Evolutionary conservation across 164 flowering plant genomes (phyloP).

Genomic region (Saururus chinensis): DNA sequence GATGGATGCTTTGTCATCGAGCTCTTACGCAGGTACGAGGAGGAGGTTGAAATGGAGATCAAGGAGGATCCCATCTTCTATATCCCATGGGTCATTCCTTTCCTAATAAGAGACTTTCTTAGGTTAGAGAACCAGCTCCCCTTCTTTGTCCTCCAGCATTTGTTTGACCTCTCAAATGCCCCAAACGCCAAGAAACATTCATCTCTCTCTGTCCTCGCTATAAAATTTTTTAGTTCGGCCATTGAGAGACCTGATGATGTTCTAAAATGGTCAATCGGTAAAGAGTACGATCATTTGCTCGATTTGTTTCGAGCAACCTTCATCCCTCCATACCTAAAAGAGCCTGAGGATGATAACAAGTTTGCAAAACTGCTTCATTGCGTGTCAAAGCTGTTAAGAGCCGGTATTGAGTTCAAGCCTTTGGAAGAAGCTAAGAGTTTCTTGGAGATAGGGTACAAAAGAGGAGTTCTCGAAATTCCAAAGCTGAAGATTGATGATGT

Average conservation of each 20-base stretch:
- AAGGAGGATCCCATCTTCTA: neutral
- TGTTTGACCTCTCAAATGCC: neutral
- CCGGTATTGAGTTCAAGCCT: neutral
- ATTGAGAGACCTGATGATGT: neutral
- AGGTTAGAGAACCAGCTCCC: conserved; percentile 7
- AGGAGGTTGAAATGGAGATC: neutral
- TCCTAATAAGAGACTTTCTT: neutral
- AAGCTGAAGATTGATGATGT: neutral
- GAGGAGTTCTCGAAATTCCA: conserved; percentile 2
- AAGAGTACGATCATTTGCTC: conserved; percentile 1
- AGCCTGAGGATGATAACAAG: too few relatives aligned
- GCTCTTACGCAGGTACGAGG: neutral
- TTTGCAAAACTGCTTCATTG: neutral
- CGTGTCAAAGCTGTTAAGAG: neutral
- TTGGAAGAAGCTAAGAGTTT: neutral
- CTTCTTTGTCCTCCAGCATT: conserved; percentile 1
- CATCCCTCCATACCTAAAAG: neutral
- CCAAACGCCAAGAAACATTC: neutral
- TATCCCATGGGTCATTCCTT: neutral
- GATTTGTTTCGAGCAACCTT: conserved; percentile 1
- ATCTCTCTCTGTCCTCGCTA: neutral
- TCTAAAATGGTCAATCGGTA: neutral
- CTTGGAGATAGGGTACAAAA: neutral
- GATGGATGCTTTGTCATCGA: conserved; percentile 6
- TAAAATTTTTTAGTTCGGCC: neutral